A percentile compares a stretch with the other conserved stretches of the same genome.
Evolutionary conservation across 257 asterid species (phyloP).

Genomic region (Nicotiana noctiflora): DNA sequence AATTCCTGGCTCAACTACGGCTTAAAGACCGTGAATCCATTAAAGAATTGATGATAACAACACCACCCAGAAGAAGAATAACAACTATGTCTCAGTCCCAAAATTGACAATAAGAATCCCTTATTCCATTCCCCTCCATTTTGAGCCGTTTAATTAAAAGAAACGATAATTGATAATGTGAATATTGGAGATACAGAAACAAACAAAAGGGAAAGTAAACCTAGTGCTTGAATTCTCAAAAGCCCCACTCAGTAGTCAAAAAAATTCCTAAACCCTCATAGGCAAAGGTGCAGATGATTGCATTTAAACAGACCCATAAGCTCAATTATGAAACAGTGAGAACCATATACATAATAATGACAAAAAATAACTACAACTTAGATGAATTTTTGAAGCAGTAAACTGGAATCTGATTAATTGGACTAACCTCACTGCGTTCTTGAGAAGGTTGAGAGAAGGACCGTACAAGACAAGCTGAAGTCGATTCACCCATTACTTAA

Average conservation of each 20-base stretch:
- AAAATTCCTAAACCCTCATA: neutral
- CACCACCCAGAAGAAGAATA: neutral
- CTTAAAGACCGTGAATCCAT: neutral
- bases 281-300: neutral
- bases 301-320: neutral
- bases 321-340: neutral
- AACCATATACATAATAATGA: neutral
- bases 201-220: neutral
- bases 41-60: neutral
- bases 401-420: neutral
- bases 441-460: slow-evolving; percentile 55
- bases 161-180: neutral
- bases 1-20: too few species aligned
- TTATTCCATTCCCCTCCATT: neutral
- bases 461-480: slow-evolving; percentile 50
- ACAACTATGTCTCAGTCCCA: neutral
- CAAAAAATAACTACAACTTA: too few species aligned
- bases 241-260: neutral
- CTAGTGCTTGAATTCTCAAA: neutral
- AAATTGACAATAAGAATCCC: neutral
- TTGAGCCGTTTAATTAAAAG: neutral
- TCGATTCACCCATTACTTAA: slow-evolving; percentile 43
- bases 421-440: slow-evolving; percentile 41
- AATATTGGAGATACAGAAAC: neutral
- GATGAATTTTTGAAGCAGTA: too few species aligned